phyloP scores from a whole-genome alignment of 75 land plant species.

The Cryptomeria japonica region DNA sequence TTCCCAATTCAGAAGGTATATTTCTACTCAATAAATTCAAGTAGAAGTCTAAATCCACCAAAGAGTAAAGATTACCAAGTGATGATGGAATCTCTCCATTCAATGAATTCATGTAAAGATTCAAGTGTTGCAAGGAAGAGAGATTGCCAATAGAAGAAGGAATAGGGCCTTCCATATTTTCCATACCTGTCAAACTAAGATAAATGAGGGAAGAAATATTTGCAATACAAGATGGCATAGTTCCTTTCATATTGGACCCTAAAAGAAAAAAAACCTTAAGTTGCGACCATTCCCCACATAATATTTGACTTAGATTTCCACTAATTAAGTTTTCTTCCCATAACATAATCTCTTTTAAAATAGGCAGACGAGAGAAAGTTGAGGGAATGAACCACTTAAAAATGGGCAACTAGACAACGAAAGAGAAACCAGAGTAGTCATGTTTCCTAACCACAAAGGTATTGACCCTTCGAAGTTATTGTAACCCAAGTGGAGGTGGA shows the following conservation, averaged over 20 bases:
- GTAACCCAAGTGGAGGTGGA: background rate
- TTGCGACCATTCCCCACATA: background rate
- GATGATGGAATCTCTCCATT: slow-evolving; percentile 41
- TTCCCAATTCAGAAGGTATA: too few species aligned
- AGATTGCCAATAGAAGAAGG: too few species aligned
- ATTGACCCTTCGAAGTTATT: background rate
- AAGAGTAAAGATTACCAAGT: slow-evolving; percentile 36
- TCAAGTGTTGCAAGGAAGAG: too few species aligned
- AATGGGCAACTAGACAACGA: background rate
- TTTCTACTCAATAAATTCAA: slow-evolving; percentile 63
- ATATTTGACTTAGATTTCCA: background rate
- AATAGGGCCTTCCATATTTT: too few species aligned
- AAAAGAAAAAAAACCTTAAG: background rate
- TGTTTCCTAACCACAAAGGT: background rate
- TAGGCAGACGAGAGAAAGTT: background rate
- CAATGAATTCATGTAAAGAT: too few species aligned
- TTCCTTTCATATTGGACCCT: background rate
- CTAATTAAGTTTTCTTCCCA: background rate
- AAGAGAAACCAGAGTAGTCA: background rate
- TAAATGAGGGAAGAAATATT: background rate
- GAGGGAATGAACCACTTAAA: background rate
- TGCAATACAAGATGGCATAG: background rate
- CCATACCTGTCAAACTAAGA: too few species aligned
- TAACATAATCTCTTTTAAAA: background rate
- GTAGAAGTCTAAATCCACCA: too few species aligned